Evolutionary conservation across 2,329 filamentous ascomycete species (phyloP).

Genomic region (Clonostachys rhizophaga): DNA sequence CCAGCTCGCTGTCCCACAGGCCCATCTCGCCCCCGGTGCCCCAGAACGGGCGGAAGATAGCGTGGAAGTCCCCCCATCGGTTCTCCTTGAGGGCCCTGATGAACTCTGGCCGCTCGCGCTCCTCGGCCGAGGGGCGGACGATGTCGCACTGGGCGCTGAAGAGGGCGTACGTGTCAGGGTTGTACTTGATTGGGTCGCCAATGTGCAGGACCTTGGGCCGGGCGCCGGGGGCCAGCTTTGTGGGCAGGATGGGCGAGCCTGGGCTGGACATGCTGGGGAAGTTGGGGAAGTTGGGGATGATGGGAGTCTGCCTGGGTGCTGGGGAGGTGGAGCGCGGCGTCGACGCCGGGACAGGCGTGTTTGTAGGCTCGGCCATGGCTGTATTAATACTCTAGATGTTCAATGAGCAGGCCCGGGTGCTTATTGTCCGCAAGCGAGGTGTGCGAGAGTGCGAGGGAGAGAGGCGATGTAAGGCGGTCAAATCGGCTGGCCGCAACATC

Average conservation of each 20-base stretch:
- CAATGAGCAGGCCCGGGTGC: background rate
- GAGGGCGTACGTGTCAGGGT: constrained; percentile 36
- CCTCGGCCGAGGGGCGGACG: constrained; percentile 41
- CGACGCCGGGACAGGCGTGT: constrained; percentile 38
- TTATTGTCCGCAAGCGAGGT: no score
- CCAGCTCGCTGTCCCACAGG: constrained; percentile 56
- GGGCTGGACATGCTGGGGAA: constrained; percentile 8
- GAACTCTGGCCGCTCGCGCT: constrained; percentile 46
- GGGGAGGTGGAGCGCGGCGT: constrained; percentile 39
- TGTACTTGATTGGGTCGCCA: constrained; percentile 58
- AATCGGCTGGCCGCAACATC: no score
- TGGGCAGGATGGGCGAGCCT: constrained; percentile 15
- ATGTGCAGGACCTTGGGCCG: constrained; percentile 65
- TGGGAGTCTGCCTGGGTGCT: constrained; percentile 19
- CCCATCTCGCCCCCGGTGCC: constrained; percentile 63
- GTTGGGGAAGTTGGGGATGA: constrained; percentile 24
- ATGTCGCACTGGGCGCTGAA: constrained; percentile 41
- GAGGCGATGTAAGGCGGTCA: background rate
- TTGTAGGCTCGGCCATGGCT: constrained; percentile 40
- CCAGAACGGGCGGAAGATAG: constrained; percentile 57
- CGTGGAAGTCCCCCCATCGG: constrained; percentile 50
- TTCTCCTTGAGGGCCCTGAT: constrained; percentile 40
- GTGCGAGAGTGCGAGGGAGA: background rate
- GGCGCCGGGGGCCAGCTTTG: constrained; percentile 7
- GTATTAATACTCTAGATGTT: background rate